A percentile compares a stretch with the other conserved stretches of the same genome.
phyloP scores from a whole-genome alignment of 2,329 filamentous ascomycete genomes.

The Macrophomina pseudophaseolina region DNA sequence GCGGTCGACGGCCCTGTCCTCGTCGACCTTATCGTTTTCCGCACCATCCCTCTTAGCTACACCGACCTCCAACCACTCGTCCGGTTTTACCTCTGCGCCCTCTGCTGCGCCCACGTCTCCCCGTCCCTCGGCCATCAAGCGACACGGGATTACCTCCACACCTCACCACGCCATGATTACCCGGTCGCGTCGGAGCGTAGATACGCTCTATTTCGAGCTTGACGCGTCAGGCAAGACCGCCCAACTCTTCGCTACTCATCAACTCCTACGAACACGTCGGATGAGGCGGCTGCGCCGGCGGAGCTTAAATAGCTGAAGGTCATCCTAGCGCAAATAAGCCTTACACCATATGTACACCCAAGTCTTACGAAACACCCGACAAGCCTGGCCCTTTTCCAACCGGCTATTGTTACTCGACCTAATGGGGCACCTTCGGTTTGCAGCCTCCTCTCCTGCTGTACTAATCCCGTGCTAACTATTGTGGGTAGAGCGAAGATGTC shows the following conservation, averaged over 20 bases:
- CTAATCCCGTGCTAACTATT: too few relatives aligned
- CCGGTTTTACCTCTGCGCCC: too few relatives aligned
- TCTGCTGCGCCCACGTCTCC: too few relatives aligned
- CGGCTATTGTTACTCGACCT: too few relatives aligned
- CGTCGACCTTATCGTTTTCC: too few relatives aligned
- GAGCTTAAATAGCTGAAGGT: background rate
- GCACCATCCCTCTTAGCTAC: too few relatives aligned
- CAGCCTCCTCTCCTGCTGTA: too few relatives aligned
- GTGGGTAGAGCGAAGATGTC: background rate
- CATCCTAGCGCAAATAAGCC: background rate
- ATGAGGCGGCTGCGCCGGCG: background rate
- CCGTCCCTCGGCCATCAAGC: too few relatives aligned
- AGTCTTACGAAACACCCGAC: background rate
- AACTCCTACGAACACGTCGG: background rate
- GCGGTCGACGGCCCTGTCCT: too few relatives aligned
- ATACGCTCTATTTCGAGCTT: background rate
- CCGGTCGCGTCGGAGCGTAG: background rate
- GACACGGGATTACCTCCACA: background rate
- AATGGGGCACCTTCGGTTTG: too few relatives aligned
- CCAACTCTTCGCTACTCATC: background rate
- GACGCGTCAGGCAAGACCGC: background rate
- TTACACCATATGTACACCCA: background rate
- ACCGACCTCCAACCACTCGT: too few relatives aligned
- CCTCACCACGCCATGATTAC: background rate
- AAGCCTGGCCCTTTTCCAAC: too few relatives aligned